phyloP scores from a whole-genome alignment of 305 asterid species.

The Solanum hybrid region DNA sequence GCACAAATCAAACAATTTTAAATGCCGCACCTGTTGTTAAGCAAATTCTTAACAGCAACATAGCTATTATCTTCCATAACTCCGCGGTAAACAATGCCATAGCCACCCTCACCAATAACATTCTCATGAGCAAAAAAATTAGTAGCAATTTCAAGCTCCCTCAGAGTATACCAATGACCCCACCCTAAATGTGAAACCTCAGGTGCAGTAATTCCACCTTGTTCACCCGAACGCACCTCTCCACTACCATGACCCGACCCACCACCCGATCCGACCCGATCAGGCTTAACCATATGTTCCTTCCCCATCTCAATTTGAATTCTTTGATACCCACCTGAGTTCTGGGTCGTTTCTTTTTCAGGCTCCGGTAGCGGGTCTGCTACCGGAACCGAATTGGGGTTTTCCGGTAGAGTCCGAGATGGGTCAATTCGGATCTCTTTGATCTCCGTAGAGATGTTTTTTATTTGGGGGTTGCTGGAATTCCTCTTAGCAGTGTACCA shows the following conservation, averaged over 20 bases:
- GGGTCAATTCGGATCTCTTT: constrained; percentile 13
- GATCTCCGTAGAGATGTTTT: neutral
- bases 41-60: constrained; percentile 89
- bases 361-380: neutral
- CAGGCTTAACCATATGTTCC: constrained; percentile 16
- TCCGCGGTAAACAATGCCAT: constrained; percentile 85
- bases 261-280: constrained; percentile 26
- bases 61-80: constrained; percentile 43
- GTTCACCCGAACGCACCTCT: constrained; percentile 46
- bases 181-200: constrained; percentile 95
- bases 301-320: constrained; percentile 53
- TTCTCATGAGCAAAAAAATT: constrained; percentile 64
- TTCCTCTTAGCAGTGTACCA: constrained; percentile 51
- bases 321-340: constrained; percentile 24
- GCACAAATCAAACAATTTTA: neutral
- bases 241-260: constrained; percentile 34
- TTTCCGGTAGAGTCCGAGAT: neutral
- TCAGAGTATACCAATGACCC: constrained; percentile 93
- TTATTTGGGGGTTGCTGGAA: neutral
- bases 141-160: constrained; percentile 77
- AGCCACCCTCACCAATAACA: constrained; percentile 94
- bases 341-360: constrained; percentile 10
- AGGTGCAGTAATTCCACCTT: constrained; percentile 43
- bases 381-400: neutral
- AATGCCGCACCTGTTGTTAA: constrained; percentile 53